These are phyloP conservation scores for Exophiala mesophila DNA, from an alignment of 2,329 filamentous ascomycete species.

Conservation along the genomic window DNA sequence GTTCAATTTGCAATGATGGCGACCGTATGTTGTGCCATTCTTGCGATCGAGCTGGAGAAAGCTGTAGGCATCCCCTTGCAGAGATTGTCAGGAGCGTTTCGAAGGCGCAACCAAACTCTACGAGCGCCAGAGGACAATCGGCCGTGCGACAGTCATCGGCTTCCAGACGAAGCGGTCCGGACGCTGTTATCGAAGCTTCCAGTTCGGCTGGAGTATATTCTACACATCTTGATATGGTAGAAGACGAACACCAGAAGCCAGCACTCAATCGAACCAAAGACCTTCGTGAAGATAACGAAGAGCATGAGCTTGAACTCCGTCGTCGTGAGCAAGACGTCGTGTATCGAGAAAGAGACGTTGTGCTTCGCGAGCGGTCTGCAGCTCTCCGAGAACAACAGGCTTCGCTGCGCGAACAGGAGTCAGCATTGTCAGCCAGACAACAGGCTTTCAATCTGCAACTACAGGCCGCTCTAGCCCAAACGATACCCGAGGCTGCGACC, in stretches of 20 bases:
- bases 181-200: conserved; percentile 2
- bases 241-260: neutral
- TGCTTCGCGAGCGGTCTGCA: conserved; percentile 20
- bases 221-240: conserved; percentile 8
- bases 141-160: neutral
- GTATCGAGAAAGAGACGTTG: conserved; percentile 21
- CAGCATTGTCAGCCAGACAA: conserved; percentile 13
- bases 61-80: conserved; percentile 24
- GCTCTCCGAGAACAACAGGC: conserved; percentile 21
- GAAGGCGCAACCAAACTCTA: conserved; percentile 4
- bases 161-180: conserved; percentile 6
- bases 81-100: conserved; percentile 21
- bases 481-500: conserved; percentile 11
- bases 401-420: conserved; percentile 18
- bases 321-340: conserved; percentile 19
- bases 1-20: conserved; percentile 23
- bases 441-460: conserved; percentile 18
- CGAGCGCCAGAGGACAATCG: neutral
- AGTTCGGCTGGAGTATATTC: too few relatives aligned
- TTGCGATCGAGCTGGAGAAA: conserved; percentile 22
- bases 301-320: conserved; percentile 13
- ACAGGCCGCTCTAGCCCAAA: conserved; percentile 14
- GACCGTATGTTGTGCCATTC: conserved; percentile 24
- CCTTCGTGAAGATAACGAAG: too few relatives aligned
- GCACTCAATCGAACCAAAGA: too few relatives aligned